Conservation (phyloP, 306 rosid genomes). For the Cicer judaicum region DNA sequence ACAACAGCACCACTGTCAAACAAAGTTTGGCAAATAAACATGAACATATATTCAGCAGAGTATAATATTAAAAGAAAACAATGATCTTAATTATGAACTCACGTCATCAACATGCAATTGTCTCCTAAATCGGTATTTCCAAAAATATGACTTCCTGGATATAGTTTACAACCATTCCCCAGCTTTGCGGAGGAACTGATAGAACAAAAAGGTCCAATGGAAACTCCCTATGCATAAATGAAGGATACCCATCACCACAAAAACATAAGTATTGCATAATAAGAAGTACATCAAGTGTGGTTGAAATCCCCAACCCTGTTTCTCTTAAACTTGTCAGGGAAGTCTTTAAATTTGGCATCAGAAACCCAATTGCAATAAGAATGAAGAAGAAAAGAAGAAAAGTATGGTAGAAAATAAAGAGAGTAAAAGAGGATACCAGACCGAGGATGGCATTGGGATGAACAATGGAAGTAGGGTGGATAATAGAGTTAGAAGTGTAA, state of each 20-base stretch:
- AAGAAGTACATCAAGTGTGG: too few relatives aligned
- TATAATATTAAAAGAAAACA: constrained; percentile 29
- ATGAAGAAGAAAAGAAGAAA: constrained; percentile 27
- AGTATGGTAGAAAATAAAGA: not conserved
- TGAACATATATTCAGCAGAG: not conserved
- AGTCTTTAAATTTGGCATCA: not conserved
- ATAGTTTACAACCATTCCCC: constrained; percentile 74
- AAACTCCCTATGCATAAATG: constrained; percentile 65
- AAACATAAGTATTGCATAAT: not conserved
- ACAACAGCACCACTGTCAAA: constrained; percentile 92
- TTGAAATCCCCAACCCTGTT: not conserved
- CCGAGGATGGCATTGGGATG: constrained; percentile 80
- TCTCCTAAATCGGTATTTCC: constrained; percentile 84
- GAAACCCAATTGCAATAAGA: not conserved
- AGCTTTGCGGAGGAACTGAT: constrained; percentile 76
- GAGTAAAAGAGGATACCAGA: constrained; percentile 51
- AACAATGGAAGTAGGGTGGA: constrained; percentile 75
- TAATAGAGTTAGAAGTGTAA: constrained; percentile 38
- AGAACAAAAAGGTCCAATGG: constrained; percentile 93
- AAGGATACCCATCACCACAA: constrained; percentile 24
- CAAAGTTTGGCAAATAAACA: constrained; percentile 42
- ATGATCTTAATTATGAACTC: constrained; percentile 52
- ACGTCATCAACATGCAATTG: constrained; percentile 81
- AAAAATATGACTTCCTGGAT: constrained; percentile 84
- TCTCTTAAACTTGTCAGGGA: not conserved